phyloP scores from a whole-genome alignment of 2,329 filamentous ascomycete genomes.

The Botrytis elliptica region DNA sequence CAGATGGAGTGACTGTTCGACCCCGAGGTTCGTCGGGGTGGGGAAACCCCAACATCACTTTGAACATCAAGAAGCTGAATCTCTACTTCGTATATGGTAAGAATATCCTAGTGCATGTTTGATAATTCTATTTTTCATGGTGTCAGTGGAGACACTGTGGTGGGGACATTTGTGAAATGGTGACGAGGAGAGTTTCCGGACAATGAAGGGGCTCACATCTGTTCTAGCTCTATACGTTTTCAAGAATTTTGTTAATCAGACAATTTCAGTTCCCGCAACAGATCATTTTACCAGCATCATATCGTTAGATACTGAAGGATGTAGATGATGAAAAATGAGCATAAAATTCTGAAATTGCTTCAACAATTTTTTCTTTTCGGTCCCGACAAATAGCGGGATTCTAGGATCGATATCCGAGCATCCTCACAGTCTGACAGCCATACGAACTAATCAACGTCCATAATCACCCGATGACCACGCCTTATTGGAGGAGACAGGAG shows the following conservation, averaged over 20 bases:
- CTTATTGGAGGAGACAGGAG: not conserved
- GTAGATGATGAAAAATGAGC: not conserved
- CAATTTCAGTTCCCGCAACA: not conserved
- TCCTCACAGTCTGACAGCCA: not conserved
- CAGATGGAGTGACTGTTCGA: constrained; percentile 8
- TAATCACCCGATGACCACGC: not conserved
- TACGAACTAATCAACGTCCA: not conserved
- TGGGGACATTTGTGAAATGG: not conserved
- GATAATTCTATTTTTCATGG: not conserved
- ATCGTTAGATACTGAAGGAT: not conserved
- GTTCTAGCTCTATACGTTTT: not conserved
- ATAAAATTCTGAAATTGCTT: not conserved
- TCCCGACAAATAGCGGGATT: not conserved
- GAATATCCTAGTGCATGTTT: not conserved
- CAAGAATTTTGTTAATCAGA: not conserved
- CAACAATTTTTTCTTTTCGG: not conserved
- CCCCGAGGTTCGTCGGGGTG: constrained; percentile 6
- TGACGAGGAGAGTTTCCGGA: not conserved
- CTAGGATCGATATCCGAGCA: not conserved
- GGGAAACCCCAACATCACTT: not conserved
- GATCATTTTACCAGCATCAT: not conserved
- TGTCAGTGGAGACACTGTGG: not conserved
- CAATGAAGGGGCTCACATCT: not conserved
- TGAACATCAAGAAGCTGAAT: not conserved
- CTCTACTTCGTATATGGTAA: not conserved